Evolutionary conservation across 441 rosid genomes (phyloP).

Genomic region (Bruguiera hainesii): DNA sequence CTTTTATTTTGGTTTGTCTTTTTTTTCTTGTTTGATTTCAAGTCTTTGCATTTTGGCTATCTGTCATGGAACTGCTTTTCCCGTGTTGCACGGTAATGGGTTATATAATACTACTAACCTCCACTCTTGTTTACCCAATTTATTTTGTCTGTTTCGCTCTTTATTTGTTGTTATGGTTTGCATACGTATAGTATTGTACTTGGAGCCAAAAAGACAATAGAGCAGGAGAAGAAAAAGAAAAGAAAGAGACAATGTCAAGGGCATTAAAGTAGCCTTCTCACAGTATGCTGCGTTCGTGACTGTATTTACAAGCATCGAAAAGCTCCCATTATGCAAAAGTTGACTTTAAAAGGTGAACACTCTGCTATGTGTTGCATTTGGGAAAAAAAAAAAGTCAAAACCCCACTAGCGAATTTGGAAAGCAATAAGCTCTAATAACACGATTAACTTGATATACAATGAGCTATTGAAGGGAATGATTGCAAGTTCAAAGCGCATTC

Average conservation of each 20-base stretch:
- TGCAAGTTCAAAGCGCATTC: too few relatives aligned
- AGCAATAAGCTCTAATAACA: not conserved
- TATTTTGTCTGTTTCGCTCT: not conserved
- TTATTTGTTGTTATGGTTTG: conserved; percentile 14
- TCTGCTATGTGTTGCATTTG: conserved; percentile 11
- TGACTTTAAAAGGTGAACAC: too few relatives aligned
- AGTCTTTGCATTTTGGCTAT: conserved; percentile 1
- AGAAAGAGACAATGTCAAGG: conserved; percentile 8
- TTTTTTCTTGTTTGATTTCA: conserved; percentile 22
- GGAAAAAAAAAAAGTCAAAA: conserved; percentile 7
- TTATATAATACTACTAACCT: conserved; percentile 6
- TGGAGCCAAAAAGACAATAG: conserved; percentile 11
- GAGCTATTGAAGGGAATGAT: too few relatives aligned
- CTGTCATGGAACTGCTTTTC: conserved; percentile 10
- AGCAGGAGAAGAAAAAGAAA: not conserved
- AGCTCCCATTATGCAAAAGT: too few relatives aligned
- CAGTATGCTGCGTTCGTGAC: conserved; percentile 2
- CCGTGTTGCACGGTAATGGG: conserved; percentile 13
- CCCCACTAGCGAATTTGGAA: not conserved
- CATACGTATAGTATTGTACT: conserved; percentile 6
- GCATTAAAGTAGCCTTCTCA: not conserved
- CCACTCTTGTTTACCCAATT: not conserved
- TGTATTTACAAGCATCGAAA: not conserved
- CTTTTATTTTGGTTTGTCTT: conserved; percentile 1
- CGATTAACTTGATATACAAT: too few relatives aligned